These are phyloP conservation scores for Tagetes erecta DNA, from an alignment of 129 eudicot species.

Conservation along the genomic window DNA sequence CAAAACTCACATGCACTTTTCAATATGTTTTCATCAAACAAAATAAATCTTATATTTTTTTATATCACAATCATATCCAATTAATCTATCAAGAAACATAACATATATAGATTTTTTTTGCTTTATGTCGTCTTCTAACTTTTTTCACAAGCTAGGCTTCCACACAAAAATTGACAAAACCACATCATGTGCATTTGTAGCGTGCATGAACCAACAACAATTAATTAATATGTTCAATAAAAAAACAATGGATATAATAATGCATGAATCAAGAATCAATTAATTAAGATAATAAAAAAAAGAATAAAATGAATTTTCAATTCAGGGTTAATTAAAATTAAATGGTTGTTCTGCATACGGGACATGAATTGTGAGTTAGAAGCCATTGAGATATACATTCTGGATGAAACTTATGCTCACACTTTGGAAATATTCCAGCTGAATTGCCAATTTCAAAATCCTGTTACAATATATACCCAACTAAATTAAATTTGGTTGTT, in stretches of 20 bases:
- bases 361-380: conserved; percentile 34
- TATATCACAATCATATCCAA: neutral
- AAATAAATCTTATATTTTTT: neutral
- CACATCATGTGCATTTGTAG: neutral
- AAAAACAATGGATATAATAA: neutral
- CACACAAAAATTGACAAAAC: neutral
- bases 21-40: neutral
- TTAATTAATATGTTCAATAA: neutral
- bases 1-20: neutral
- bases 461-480: conserved; percentile 15
- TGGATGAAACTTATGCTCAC: conserved; percentile 40
- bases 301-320: too few relatives aligned
- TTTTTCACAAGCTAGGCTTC: neutral
- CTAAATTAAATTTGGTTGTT: neutral
- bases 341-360: conserved; percentile 34
- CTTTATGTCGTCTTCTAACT: neutral
- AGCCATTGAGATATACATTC: conserved; percentile 42
- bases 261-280: neutral
- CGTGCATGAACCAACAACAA: conserved; percentile 15
- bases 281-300: conserved; percentile 3
- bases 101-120: neutral
- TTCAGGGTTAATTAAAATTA: neutral
- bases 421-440: conserved; percentile 34
- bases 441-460: conserved; percentile 35
- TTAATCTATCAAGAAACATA: neutral